phyloP scores from a whole-genome alignment of 305 asterid species.

The Fraxinus albicans region DNA sequence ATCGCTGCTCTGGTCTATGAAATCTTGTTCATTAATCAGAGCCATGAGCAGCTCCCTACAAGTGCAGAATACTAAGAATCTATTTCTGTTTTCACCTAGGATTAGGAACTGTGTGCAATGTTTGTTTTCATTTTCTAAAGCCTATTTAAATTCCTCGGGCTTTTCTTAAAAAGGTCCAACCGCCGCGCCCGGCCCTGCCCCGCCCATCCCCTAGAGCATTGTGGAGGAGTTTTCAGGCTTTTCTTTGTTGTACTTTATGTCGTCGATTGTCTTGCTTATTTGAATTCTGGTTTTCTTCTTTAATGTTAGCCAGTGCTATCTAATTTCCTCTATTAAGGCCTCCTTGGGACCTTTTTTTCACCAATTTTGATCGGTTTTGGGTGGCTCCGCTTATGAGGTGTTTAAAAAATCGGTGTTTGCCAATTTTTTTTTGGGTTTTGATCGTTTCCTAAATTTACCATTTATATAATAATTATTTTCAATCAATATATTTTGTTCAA shows the following conservation, averaged over 20 bases:
- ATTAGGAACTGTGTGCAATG: constrained; percentile 8
- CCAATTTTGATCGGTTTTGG: too few species aligned
- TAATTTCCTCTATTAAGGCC: background rate
- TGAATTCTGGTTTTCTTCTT: constrained; percentile 7
- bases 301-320: background rate
- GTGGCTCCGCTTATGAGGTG: too few species aligned
- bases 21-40: constrained; percentile 43
- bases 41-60: constrained; percentile 56
- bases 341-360: too few species aligned
- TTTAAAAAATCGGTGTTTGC: too few species aligned
- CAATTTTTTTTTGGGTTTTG: too few species aligned
- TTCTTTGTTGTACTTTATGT: constrained; percentile 9
- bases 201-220: too few species aligned
- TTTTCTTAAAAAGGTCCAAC: too few species aligned
- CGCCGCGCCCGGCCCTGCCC: too few species aligned
- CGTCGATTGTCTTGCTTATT: constrained; percentile 3
- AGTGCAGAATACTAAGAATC: constrained; percentile 37
- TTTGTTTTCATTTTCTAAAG: background rate
- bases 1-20: constrained; percentile 62
- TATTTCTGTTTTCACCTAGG: background rate
- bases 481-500: too few species aligned
- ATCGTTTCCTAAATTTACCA: too few species aligned
- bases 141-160: constrained; percentile 15
- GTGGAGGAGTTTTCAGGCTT: background rate
- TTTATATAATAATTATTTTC: too few species aligned